Evolutionary conservation across 129 eudicot species (phyloP).

Genomic region (Tagetes erecta): DNA sequence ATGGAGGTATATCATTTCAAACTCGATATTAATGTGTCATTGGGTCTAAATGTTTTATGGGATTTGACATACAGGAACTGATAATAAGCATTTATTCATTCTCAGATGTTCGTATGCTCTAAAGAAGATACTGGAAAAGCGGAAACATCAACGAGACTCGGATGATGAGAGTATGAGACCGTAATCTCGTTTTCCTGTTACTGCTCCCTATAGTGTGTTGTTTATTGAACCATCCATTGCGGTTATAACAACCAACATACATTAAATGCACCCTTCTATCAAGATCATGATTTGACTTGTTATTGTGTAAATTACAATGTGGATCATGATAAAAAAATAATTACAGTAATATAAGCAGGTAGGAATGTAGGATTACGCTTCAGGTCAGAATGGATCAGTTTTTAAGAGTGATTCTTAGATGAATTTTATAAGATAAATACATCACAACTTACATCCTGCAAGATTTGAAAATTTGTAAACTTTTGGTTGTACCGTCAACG

Average conservation of each 20-base stretch:
- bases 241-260: neutral
- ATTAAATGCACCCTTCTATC: neutral
- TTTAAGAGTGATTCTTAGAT: too few species aligned
- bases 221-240: neutral
- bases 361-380: neutral
- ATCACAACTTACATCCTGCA: too few species aligned
- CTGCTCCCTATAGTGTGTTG: neutral
- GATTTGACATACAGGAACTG: neutral
- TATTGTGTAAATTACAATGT: neutral
- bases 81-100: neutral
- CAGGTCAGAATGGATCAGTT: neutral
- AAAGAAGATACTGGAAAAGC: slow-evolving; percentile 38
- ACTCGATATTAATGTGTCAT: neutral
- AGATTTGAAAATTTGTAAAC: too few species aligned
- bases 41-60: neutral
- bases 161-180: slow-evolving; percentile 11
- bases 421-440: too few species aligned
- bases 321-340: neutral
- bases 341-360: neutral
- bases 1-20: slow-evolving; percentile 54
- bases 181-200: neutral
- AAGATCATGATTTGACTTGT: neutral
- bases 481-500: too few species aligned
- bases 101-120: slow-evolving; percentile 56
- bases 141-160: slow-evolving; percentile 19